phyloP scores from a whole-genome alignment of 2,329 filamentous ascomycete species.

The Tolypocladium album region DNA sequence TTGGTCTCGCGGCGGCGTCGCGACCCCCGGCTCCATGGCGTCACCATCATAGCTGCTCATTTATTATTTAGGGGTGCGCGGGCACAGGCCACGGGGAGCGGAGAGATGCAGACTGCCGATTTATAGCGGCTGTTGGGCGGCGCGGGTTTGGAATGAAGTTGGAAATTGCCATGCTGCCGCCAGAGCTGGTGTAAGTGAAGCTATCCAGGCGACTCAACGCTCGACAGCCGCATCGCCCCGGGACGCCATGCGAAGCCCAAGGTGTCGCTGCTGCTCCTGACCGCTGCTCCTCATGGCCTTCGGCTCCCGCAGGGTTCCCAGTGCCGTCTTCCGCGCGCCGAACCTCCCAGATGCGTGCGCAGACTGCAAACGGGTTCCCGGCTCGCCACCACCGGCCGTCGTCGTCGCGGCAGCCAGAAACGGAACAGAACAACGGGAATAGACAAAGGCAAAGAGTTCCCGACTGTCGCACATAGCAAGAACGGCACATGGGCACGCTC shows the following conservation, averaged over 20 bases:
- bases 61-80: not conserved
- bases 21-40: slow-evolving; percentile 11
- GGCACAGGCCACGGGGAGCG: not conserved
- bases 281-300: not conserved
- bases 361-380: not conserved
- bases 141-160: too few species aligned
- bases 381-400: not conserved
- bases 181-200: not conserved
- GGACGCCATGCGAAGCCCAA: not conserved
- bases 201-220: not conserved
- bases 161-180: not conserved
- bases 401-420: not conserved
- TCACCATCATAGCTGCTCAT: slow-evolving; percentile 4
- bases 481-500: not conserved
- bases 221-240: not conserved
- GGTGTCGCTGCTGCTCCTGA: not conserved
- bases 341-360: not conserved
- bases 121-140: not conserved
- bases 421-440: not conserved
- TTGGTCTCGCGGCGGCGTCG: not conserved
- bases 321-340: not conserved
- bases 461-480: not conserved
- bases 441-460: not conserved
- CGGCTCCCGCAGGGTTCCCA: not conserved
- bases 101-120: not conserved